Percentiles rank a stretch among this genome's conserved stretches.
Evolutionary conservation across 2,329 filamentous ascomycete species (phyloP).

Genomic region (Gnomoniopsis sp.): DNA sequence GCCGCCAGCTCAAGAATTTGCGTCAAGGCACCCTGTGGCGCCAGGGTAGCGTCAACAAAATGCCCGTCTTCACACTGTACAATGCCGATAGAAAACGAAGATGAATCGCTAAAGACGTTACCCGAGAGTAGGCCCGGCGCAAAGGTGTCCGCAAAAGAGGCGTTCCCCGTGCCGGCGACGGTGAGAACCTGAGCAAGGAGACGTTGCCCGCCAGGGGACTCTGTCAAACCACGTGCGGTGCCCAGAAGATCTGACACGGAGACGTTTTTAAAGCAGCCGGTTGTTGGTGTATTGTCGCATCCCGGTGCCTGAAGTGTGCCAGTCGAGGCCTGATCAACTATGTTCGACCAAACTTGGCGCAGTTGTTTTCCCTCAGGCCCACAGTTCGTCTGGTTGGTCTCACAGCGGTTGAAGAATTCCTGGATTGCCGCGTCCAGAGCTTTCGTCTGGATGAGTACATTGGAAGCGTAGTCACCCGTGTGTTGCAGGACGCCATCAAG

Average conservation of each 20-base stretch:
- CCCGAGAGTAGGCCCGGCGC: conserved; percentile 1
- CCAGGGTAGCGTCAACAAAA: conserved; percentile 24
- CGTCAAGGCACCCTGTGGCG: conserved; percentile 20
- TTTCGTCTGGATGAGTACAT: conserved; percentile 31
- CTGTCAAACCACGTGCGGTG: conserved; percentile 10
- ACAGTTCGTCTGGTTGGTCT: conserved; percentile 24
- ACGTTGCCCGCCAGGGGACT: background rate
- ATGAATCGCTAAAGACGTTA: conserved; percentile 21
- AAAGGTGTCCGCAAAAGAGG: background rate
- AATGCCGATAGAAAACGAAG: conserved; percentile 27
- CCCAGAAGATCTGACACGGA: conserved; percentile 27
- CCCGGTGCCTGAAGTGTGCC: conserved; percentile 33
- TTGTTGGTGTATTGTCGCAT: conserved; percentile 32
- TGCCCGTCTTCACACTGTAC: conserved; percentile 38
- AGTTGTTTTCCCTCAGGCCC: conserved; percentile 29
- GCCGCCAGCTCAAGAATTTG: conserved; percentile 2
- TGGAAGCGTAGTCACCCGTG: conserved; percentile 30
- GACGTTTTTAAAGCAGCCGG: conserved; percentile 28
- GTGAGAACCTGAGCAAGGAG: conserved; percentile 25
- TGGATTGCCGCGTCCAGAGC: conserved; percentile 33
- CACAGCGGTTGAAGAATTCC: conserved; percentile 36
- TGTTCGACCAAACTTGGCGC: conserved; percentile 22
- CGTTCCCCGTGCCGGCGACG: conserved; percentile 32
- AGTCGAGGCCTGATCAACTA: conserved; percentile 27
- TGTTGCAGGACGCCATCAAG: conserved; percentile 44